Conservation (phyloP, 2,329 filamentous ascomycete genomes). For the Daldinia eschscholtzii region DNA sequence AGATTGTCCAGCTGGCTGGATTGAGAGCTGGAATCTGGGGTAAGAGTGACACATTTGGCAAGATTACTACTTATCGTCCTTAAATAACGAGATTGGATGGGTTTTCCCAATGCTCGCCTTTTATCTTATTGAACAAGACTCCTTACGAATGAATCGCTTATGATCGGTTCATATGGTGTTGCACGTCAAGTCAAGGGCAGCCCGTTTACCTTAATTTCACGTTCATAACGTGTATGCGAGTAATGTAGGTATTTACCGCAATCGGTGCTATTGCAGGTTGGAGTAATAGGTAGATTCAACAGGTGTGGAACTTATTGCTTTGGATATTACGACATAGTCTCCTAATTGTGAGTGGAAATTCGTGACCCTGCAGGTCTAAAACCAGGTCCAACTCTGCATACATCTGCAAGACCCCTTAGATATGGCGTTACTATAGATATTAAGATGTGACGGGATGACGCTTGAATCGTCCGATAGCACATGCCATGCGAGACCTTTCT, state of each 20-base stretch:
- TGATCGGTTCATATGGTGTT: not conserved
- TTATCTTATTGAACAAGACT: not conserved
- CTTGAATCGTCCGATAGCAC: not conserved
- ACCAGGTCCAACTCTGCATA: not conserved
- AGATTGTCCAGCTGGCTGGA: constrained; percentile 68
- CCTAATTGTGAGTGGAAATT: not conserved
- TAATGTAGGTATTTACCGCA: not conserved
- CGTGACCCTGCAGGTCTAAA: not conserved
- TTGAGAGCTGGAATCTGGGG: constrained; percentile 67
- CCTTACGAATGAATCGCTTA: not conserved
- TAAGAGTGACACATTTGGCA: constrained; percentile 67
- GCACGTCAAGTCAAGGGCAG: not conserved
- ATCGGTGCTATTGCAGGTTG: not conserved
- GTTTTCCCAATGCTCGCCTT: not conserved
- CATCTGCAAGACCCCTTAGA: not conserved
- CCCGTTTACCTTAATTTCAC: not conserved
- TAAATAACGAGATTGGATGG: not conserved
- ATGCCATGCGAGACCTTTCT: not conserved
- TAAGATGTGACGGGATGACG: not conserved
- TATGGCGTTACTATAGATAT: not conserved
- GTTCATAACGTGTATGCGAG: not conserved
- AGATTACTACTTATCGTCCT: constrained; percentile 57
- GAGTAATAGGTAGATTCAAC: not conserved
- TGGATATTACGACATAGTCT: not conserved
- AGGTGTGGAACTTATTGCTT: not conserved